Conservation (phyloP, 73 alveolate genomes). For the Stentor roeselii region DNA sequence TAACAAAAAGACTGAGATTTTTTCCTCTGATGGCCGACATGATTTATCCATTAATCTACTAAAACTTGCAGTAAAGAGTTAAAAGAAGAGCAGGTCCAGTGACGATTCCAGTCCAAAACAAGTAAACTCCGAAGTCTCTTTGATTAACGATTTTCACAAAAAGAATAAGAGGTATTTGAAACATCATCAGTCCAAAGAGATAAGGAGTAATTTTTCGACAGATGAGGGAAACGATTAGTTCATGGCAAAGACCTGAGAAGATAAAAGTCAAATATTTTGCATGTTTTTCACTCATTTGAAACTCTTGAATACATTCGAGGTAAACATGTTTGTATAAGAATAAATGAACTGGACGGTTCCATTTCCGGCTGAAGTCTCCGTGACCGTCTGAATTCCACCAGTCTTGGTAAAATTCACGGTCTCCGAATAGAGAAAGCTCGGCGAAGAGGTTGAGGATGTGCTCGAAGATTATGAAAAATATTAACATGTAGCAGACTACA, state of each 20-base stretch:
- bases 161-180: conserved; percentile 15
- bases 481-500: not conserved
- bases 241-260: conserved; percentile 29
- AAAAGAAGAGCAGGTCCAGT: not conserved
- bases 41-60: no score
- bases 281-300: conserved; percentile 18
- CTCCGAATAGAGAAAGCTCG: conserved; percentile 41
- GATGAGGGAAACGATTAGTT: conserved; percentile 16
- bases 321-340: conserved; percentile 41
- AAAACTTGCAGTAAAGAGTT: not conserved
- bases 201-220: conserved; percentile 21
- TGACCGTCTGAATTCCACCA: conserved; percentile 39
- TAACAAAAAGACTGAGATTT: no score
- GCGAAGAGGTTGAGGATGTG: conserved; percentile 33
- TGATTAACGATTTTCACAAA: conserved; percentile 22
- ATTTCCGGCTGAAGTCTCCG: conserved; percentile 42
- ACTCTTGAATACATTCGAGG: conserved; percentile 29
- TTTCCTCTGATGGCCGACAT: no score
- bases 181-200: conserved; percentile 26
- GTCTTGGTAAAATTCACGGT: conserved; percentile 40
- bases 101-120: not conserved
- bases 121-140: not conserved
- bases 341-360: conserved; percentile 48
- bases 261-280: conserved; percentile 28
- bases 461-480: conserved; percentile 35